Evolutionary conservation across 2,329 filamentous ascomycete species (phyloP).

Genomic region (Talaromyces sp.): DNA sequence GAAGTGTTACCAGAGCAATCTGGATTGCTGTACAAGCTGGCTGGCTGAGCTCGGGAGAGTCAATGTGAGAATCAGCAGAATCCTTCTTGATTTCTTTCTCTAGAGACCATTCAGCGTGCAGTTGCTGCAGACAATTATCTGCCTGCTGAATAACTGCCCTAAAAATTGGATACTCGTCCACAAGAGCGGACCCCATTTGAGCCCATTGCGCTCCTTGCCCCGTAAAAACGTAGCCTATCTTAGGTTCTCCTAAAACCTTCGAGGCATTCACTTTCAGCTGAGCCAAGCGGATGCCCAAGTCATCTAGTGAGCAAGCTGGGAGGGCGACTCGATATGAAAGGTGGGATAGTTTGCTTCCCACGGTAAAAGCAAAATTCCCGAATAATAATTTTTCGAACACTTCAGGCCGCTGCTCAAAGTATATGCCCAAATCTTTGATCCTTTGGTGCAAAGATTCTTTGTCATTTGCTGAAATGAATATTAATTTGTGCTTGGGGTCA

Average conservation of each 20-base stretch:
- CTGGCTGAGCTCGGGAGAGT: constrained; percentile 24
- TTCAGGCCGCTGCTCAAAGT: constrained; percentile 36
- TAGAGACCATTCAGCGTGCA: constrained; percentile 24
- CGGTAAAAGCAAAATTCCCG: constrained; percentile 23
- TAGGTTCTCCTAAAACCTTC: constrained; percentile 22
- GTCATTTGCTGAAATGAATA: constrained; percentile 27
- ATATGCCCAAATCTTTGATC: constrained; percentile 23
- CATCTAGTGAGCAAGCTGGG: constrained; percentile 19
- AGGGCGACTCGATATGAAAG: constrained; percentile 27
- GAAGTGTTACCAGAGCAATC: constrained; percentile 20
- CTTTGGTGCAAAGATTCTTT: constrained; percentile 25
- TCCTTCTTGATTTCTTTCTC: constrained; percentile 9
- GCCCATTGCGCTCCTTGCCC: constrained; percentile 25
- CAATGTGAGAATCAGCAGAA: constrained; percentile 20
- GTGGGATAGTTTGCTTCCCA: constrained; percentile 27
- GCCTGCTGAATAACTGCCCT: constrained; percentile 3
- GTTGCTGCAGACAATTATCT: constrained; percentile 27
- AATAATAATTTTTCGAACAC: constrained; percentile 25
- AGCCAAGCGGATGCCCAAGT: constrained; percentile 19
- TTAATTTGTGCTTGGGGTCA: constrained; percentile 20
- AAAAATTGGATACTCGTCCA: constrained; percentile 12
- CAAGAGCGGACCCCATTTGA: constrained; percentile 12
- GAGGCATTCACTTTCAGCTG: constrained; percentile 25
- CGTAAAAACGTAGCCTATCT: constrained; percentile 17
- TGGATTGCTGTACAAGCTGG: constrained; percentile 26